Evolutionary conservation across 768 basidiomycete genomes (phyloP).

Genomic region (Omphalotus guepiniiformis): DNA sequence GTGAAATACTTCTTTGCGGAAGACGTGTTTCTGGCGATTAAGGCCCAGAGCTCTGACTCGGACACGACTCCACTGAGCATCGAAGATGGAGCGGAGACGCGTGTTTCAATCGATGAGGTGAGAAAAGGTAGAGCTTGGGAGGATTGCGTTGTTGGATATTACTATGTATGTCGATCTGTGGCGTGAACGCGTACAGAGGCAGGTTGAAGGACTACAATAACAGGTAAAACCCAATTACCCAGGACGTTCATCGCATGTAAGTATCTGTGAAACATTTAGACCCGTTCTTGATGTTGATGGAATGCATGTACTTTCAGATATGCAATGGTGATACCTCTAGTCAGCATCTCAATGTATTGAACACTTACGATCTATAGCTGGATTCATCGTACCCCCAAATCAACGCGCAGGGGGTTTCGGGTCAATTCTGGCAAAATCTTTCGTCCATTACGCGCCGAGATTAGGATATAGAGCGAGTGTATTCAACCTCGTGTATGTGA

Average conservation of each 20-base stretch:
- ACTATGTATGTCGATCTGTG: slow-evolving; percentile 52
- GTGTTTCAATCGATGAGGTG: slow-evolving; percentile 37
- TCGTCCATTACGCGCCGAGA: slow-evolving; percentile 73
- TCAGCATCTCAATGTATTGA: background rate
- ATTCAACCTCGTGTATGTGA: slow-evolving; percentile 90
- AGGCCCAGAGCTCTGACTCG: slow-evolving; percentile 2
- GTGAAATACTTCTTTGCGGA: slow-evolving; percentile 73
- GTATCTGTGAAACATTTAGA: too few species aligned
- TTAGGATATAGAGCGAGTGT: slow-evolving; percentile 77
- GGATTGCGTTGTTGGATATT: slow-evolving; percentile 69
- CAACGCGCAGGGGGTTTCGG: slow-evolving; percentile 70
- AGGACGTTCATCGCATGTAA: slow-evolving; percentile 83
- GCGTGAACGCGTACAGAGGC: background rate
- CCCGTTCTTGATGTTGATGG: too few species aligned
- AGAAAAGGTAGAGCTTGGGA: slow-evolving; percentile 55
- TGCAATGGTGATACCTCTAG: too few species aligned
- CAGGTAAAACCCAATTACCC: slow-evolving; percentile 88
- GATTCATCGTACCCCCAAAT: slow-evolving; percentile 71
- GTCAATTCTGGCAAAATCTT: slow-evolving; percentile 67
- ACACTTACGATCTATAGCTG: slow-evolving; percentile 78
- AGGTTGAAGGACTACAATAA: too few species aligned
- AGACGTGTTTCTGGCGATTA: slow-evolving; percentile 69
- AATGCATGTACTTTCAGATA: too few species aligned
- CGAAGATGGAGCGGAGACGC: slow-evolving; percentile 21
- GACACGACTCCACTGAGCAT: slow-evolving; percentile 9